phyloP scores from a whole-genome alignment of 1,139 yeast species.

The Geotrichum citri-aurantii region DNA sequence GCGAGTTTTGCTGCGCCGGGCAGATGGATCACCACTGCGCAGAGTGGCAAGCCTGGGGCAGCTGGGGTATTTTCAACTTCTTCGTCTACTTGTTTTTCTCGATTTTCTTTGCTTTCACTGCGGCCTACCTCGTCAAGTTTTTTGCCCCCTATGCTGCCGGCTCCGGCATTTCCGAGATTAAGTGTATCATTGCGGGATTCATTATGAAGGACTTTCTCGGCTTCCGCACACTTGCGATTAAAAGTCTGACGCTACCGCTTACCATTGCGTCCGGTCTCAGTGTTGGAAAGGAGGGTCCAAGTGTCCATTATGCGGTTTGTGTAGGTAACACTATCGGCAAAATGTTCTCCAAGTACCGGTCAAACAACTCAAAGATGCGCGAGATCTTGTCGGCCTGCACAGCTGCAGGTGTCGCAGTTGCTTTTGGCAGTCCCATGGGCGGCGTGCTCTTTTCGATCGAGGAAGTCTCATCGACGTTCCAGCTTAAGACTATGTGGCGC shows the following conservation, averaged over 20 bases:
- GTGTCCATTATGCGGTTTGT: slow-evolving; percentile 81
- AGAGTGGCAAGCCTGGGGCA: slow-evolving; percentile 37
- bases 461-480: slow-evolving; percentile 68
- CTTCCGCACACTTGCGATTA: slow-evolving; percentile 64
- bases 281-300: slow-evolving; percentile 82
- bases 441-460: slow-evolving; percentile 86
- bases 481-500: slow-evolving; percentile 79
- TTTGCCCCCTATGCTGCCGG: slow-evolving; percentile 94
- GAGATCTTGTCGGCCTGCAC: slow-evolving; percentile 78
- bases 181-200: slow-evolving; percentile 91
- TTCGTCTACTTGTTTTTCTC: slow-evolving; percentile 56
- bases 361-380: slow-evolving; percentile 39
- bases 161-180: slow-evolving; percentile 94
- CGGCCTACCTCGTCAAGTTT: slow-evolving; percentile 62
- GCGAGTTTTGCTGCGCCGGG: slow-evolving; percentile 78
- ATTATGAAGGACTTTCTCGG: slow-evolving; percentile 73
- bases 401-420: slow-evolving; percentile 91
- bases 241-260: slow-evolving; percentile 75
- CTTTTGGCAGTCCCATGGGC: slow-evolving; percentile 92
- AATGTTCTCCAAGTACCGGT: slow-evolving; percentile 43
- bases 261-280: slow-evolving; percentile 79
- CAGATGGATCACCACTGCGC: slow-evolving; percentile 39
- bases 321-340: slow-evolving; percentile 65
- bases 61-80: slow-evolving; percentile 45
- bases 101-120: slow-evolving; percentile 52